A percentile compares a stretch with the other conserved stretches of the same genome.
Evolutionary conservation across 2,329 filamentous ascomycete genomes (phyloP).

Genomic region (Aureobasidium sp.): DNA sequence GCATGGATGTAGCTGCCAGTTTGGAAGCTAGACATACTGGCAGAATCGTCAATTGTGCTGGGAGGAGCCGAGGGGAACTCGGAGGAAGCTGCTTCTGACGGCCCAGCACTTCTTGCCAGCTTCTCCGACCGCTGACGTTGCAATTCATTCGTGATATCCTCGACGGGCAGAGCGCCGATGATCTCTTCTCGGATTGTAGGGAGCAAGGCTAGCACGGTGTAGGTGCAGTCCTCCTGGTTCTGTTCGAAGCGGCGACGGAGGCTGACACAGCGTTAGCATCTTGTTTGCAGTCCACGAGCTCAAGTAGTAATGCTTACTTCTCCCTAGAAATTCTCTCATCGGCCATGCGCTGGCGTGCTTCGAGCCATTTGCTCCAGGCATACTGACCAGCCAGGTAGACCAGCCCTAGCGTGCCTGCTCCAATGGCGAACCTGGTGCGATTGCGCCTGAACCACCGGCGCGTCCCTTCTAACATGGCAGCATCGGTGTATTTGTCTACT

Average conservation of each 20-base stretch:
- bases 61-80: slow-evolving; percentile 53
- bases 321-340: slow-evolving; percentile 93
- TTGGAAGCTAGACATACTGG: slow-evolving; percentile 66
- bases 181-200: slow-evolving; percentile 89
- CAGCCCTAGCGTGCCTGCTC: slow-evolving; percentile 77
- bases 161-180: slow-evolving; percentile 78
- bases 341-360: slow-evolving; percentile 92
- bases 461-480: slow-evolving; percentile 59
- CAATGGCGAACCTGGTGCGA: slow-evolving; percentile 80
- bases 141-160: slow-evolving; percentile 85
- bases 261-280: slow-evolving; percentile 41
- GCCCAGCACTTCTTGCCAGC: slow-evolving; percentile 51
- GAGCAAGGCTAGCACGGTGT: slow-evolving; percentile 90
- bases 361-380: slow-evolving; percentile 81
- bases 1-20: slow-evolving; percentile 79
- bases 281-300: not conserved
- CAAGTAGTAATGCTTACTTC: slow-evolving; percentile 53
- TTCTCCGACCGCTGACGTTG: slow-evolving; percentile 84
- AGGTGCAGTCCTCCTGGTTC: slow-evolving; percentile 98
- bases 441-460: slow-evolving; percentile 91
- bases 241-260: slow-evolving; percentile 94
- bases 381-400: slow-evolving; percentile 92
- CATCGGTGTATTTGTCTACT: slow-evolving; percentile 15
- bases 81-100: slow-evolving; percentile 49
- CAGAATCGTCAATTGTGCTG: slow-evolving; percentile 71